Base-by-base conservation (phyloP, 2,329 filamentous ascomycete species). In the Drechslerella stenobrocha region DNA sequence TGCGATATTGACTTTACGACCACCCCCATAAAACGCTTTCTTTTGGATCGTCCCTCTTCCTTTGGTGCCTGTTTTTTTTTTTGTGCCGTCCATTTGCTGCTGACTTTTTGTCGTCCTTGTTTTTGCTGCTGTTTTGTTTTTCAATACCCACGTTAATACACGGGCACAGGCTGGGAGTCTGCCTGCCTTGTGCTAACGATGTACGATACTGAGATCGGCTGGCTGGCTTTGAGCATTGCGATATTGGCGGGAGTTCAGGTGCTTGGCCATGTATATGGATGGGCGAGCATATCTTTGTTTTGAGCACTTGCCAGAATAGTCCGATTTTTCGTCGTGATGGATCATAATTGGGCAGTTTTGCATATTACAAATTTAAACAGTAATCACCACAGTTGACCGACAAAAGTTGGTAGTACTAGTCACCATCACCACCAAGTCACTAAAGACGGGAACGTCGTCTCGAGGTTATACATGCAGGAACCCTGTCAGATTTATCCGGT, bases 401-500 rank as follows among this genome's bases (percentile, higher is more conserved):
- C n/a, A n/a, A n/a, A n/a, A n/a, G n/a, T n/a, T n/a, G n/a, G n/a
- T n/a, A n/a, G n/a, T n/a, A n/a, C n/a, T n/a, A n/a, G n/a, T n/a
- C n/a, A n/a, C n/a, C n/a, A n/a, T n/a, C n/a, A n/a, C n/a, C n/a
- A n/a, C n/a, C n/a, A n/a, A n/a, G n/a, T n/a, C n/a, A n/a, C 3
- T 37, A 15, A 9, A 37, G 3, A 13, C 11, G 11, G 3, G 3
- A 28, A 30, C 26, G 44, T 34, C 52, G 52, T 55, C 37, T 55
- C 52, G 52, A 47, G 44, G 30, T 42, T 20, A 18, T 18, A 42
- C 37, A 42, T 7, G 15, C 8, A 2, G 13, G 11, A 3, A 46
- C 11, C 22, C 15, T 11, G 30, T 15, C 34, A 26, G 52, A 52
- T 60, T 60, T 52, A 60, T 47, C 56, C 56, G 56, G 24, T 52